These are phyloP conservation scores for Daldinia sp. DNA, from an alignment of 2,329 filamentous ascomycete genomes.

Conservation along the genomic window DNA sequence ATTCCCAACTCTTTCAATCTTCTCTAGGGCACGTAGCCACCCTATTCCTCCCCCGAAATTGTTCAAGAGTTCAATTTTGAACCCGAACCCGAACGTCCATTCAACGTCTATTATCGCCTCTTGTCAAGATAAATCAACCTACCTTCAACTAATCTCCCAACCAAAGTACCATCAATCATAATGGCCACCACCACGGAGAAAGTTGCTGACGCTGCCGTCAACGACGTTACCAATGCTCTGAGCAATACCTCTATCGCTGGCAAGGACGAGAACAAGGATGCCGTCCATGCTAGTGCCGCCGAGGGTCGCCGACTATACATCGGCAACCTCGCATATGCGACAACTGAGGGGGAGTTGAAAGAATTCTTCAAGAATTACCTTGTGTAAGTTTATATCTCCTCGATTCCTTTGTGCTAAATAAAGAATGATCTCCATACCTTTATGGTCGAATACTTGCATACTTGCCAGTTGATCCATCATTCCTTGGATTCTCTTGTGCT, in stretches of 20 bases:
- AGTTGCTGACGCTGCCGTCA: conserved; percentile 72
- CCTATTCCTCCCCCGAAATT: conserved; percentile 76
- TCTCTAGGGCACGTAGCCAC: conserved; percentile 90
- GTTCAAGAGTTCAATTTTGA: conserved; percentile 76
- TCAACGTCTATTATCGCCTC: conserved; percentile 51
- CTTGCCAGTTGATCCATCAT: background rate
- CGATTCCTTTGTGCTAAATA: conserved; percentile 1
- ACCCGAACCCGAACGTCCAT: conserved; percentile 53
- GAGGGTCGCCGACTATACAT: conserved; percentile 99
- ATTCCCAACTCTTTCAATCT: conserved; percentile 60
- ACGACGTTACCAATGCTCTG: conserved; percentile 80
- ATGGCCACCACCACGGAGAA: conserved; percentile 90
- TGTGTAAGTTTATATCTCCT: conserved; percentile 77
- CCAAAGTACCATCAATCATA: conserved; percentile 62
- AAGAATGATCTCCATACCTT: background rate
- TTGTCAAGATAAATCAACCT: conserved; percentile 47
- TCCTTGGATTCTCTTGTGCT: conserved; percentile 1
- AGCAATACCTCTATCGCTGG: conserved; percentile 78
- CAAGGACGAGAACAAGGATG: conserved; percentile 76
- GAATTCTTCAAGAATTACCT: conserved; percentile 99
- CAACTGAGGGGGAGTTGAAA: conserved; percentile 99
- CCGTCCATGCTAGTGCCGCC: conserved; percentile 95
- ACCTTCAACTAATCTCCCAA: conserved; percentile 57
- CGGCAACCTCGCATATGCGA: conserved; percentile 99
- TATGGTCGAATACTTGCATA: background rate